Base-by-base conservation (phyloP, 2,329 filamentous ascomycete species). In the Falciphora oryzae region DNA sequence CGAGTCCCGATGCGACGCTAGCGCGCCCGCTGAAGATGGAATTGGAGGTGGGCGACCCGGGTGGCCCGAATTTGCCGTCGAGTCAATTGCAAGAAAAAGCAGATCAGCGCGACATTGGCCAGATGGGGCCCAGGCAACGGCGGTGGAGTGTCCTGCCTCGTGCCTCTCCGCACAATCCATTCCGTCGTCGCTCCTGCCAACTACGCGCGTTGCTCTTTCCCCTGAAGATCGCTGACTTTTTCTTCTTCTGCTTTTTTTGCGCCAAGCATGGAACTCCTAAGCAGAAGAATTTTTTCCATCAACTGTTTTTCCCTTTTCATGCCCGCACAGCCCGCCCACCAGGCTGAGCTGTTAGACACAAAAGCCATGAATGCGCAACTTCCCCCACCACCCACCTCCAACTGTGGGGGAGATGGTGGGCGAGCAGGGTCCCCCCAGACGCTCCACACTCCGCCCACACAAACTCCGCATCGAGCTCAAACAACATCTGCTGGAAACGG, bases 401-500 rank as follows among this genome's bases (percentile, higher is more conserved):
- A 53, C 38, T 53, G 44, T 53, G 44, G 44, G 44, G 44, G 44
- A 53, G 5, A 53, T 53, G 18, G 44, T n/a, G 44, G 44, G 22
- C n/a, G 22, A 25, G n/a, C 44, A 53, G 44, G 44, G 44, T 0
- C 1, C 44, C 32, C 44, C 44, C 44, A 11, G 44, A 25, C 16
- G 44, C 44, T 7, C 44, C 44, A 53, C 44, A 53, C 44, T 25
- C 44, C 44, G n/a, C 44, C 44, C 44, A 53, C 38, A n/a, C 44
- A 53, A 53, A 58, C 57, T 58, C 57, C 57, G 29, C 57, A 58
- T 28, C 57, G 14, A 58, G 27, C 58, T 60, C 29, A 25, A 35
- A 60, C 58, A 38, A 60, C 25, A 8, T 59, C 29, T 59, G 57
- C 57, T 29, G 18, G 58, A 60, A 60, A 60, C 58, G 58, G 58